Evolutionary conservation across 2,329 filamentous ascomycete species (phyloP), one percentile per base, ranked within the genome.

Genomic region (Colletotrichum kahawae): DNA sequence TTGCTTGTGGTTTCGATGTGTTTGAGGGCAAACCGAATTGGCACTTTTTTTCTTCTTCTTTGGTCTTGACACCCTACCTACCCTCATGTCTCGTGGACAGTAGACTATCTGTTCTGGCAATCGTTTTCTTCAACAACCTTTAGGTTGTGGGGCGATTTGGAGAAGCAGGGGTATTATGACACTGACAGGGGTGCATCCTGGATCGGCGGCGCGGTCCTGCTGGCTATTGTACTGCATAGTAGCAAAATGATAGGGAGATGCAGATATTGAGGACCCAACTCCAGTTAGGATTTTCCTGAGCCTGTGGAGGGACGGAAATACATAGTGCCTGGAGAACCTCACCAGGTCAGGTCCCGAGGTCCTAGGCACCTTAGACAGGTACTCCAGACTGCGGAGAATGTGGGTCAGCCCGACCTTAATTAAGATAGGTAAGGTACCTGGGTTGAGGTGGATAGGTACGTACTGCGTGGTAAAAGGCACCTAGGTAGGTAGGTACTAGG

Each of bases 191-290:
- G 54, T 62, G 54, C 36, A 66, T 68, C 72, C 72, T 72, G 54
- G 68, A 75, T 71, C 72, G 62, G 62, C 68, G 68, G 68, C 56
- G 62, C 68, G 68, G 69, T 69, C 68, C 62, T 75, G 68, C 62
- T 63, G 64, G 62, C 62, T 75, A 31, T 66, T 31, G 24, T 27
- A 27, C 24, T 27, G 24, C 24, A 27, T 27, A 27, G n/a, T 36
- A 24, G 36, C 56, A 48, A 36, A 24, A 38, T 14, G 18, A 38
- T n/a, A 18, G 18, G 36, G 18, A 29, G 33, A 63, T 21, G 59
- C 18, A 43, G 38, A 18, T n/a, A 43, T 43, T 43, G 38, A n/a
- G 38, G 38, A 12, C 38, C 18, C 18, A 18, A n/a, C 38, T n/a
- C 24, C 24, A 27, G 24, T 27, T 27, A 27, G 24, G 24, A 27